Conservation (phyloP, 2,329 filamentous ascomycete species). For the Chaetomium strumarium region DNA sequence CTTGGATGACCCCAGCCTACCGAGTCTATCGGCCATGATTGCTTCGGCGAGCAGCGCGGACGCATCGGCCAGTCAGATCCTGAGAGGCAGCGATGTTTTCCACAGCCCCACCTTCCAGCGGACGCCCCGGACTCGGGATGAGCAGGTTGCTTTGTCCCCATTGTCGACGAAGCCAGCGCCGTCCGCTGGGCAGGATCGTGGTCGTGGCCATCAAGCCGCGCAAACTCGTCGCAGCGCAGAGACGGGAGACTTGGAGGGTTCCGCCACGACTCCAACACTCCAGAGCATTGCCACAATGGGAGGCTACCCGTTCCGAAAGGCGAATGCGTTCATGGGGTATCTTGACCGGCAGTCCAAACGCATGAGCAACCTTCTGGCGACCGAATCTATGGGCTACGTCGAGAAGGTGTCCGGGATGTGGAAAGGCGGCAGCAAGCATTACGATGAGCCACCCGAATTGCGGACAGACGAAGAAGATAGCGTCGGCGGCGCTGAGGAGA, state of each 20-base stretch:
- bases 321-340: conserved; percentile 76
- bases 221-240: conserved; percentile 37
- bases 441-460: conserved; percentile 56
- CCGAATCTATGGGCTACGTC: conserved; percentile 91
- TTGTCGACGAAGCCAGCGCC: conserved; percentile 5
- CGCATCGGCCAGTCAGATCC: conserved; percentile 84
- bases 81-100: conserved; percentile 83
- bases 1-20: conserved; percentile 58
- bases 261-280: conserved; percentile 38
- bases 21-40: conserved; percentile 59
- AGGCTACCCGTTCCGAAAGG: conserved; percentile 74
- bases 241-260: conserved; percentile 27
- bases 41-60: conserved; percentile 67
- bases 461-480: conserved; percentile 50
- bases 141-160: neutral
- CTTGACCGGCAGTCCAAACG: conserved; percentile 71
- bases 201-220: conserved; percentile 30
- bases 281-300: conserved; percentile 56
- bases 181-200: conserved; percentile 8
- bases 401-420: conserved; percentile 98
- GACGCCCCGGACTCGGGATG: conserved; percentile 26
- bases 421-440: conserved; percentile 85
- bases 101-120: conserved; percentile 65
- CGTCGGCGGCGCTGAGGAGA: conserved; percentile 52
- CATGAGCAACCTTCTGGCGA: conserved; percentile 77